Evolutionary conservation across 164 flowering plant genomes (phyloP).

Genomic region (Akebia trifoliata): DNA sequence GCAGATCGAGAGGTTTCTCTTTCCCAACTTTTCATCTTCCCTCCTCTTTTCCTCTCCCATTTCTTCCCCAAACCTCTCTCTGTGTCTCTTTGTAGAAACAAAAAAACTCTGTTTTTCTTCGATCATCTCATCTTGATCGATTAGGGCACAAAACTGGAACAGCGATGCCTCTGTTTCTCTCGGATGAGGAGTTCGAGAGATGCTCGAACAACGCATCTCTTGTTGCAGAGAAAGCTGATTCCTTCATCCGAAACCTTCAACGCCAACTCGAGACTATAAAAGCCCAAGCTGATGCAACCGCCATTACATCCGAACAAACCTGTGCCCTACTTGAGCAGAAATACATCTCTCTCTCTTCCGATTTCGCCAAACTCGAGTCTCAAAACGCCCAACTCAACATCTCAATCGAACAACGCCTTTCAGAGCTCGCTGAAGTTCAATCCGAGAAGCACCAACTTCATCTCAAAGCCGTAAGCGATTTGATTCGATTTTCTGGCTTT

Average conservation of each 20-base stretch:
- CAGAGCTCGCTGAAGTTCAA: conserved; percentile 58
- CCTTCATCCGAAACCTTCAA: conserved; percentile 46
- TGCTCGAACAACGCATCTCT: conserved; percentile 35
- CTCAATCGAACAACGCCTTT: conserved; percentile 39
- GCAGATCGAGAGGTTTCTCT: neutral
- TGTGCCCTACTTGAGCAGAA: conserved; percentile 84
- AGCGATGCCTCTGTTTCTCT: conserved; percentile 73
- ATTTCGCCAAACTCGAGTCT: conserved; percentile 51
- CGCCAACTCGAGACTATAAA: conserved; percentile 56
- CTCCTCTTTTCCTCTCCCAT: neutral
- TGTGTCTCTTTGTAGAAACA: neutral
- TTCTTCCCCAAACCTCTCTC: neutral
- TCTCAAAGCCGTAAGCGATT: conserved; percentile 37
- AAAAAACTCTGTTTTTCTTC: neutral
- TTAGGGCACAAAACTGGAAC: conserved; percentile 11
- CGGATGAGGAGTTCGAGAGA: conserved; percentile 68
- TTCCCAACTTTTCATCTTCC: neutral
- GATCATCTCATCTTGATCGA: conserved; percentile 1
- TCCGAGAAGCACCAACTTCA: conserved; percentile 67
- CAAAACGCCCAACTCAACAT: conserved; percentile 43
- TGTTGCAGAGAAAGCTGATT: conserved; percentile 74
- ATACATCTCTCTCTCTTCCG: conserved; percentile 63
- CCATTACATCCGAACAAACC: conserved; percentile 84
- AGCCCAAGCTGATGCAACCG: conserved; percentile 80
- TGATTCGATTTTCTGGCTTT: neutral